Conservation (phyloP, 805 yeast species). For the Cyberlindnera meyerae region DNA sequence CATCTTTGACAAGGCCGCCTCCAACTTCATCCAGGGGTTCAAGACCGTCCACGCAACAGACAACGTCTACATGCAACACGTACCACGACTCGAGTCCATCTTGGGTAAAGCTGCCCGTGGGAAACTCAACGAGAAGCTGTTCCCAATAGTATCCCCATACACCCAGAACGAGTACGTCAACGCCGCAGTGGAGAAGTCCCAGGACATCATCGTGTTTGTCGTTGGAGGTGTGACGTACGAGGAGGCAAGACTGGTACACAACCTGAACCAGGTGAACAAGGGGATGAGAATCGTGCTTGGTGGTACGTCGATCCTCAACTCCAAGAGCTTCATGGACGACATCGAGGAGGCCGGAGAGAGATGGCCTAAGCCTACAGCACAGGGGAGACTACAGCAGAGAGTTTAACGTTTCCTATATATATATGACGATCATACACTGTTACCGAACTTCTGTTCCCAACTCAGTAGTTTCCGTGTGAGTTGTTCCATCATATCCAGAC, state of each 20-base stretch:
- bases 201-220: slow-evolving; percentile 65
- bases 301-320: slow-evolving; percentile 57
- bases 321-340: slow-evolving; percentile 32
- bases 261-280: slow-evolving; percentile 51
- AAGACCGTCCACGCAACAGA: slow-evolving; percentile 40
- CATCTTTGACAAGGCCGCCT: slow-evolving; percentile 26
- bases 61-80: slow-evolving; percentile 87
- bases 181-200: slow-evolving; percentile 36
- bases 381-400: slow-evolving; percentile 12
- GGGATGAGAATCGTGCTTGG: slow-evolving; percentile 74
- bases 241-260: slow-evolving; percentile 79
- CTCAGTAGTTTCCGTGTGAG: slow-evolving; percentile 62
- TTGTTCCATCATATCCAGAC: slow-evolving; percentile 62
- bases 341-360: slow-evolving; percentile 33
- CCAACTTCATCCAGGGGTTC: slow-evolving; percentile 30
- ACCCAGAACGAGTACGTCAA: slow-evolving; percentile 11
- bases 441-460: slow-evolving; percentile 73
- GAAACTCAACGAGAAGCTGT: slow-evolving; percentile 30
- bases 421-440: too few species aligned
- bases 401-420: slow-evolving; percentile 20
- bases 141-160: slow-evolving; percentile 40
- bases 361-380: slow-evolving; percentile 27
- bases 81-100: slow-evolving; percentile 57
- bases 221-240: slow-evolving; percentile 92
- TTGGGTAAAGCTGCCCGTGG: slow-evolving; percentile 33